Conservation (phyloP, 2,329 filamentous ascomycete species). For the Penicillium sp. region DNA sequence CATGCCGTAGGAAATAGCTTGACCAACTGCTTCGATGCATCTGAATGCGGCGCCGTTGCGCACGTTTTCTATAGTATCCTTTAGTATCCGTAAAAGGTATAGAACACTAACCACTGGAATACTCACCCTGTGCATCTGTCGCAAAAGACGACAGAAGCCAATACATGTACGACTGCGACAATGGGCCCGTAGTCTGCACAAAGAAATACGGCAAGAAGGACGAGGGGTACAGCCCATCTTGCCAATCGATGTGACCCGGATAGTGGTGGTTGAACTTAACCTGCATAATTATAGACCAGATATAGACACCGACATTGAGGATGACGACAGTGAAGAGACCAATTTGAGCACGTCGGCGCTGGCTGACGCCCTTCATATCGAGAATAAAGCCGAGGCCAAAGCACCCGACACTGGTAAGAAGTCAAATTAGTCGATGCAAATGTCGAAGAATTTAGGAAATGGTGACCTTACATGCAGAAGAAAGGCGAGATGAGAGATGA, state of each 20-base stretch:
- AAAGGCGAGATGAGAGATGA: constrained; percentile 50
- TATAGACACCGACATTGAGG: constrained; percentile 51
- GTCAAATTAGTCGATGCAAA: background rate
- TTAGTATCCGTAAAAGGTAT: constrained; percentile 5
- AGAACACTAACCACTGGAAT: background rate
- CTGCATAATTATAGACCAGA: constrained; percentile 53
- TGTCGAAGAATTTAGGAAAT: no score
- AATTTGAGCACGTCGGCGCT: constrained; percentile 47
- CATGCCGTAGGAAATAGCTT: constrained; percentile 44
- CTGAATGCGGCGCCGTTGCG: constrained; percentile 44
- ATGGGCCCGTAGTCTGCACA: constrained; percentile 44
- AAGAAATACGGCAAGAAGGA: constrained; percentile 52
- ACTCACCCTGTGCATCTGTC: constrained; percentile 40
- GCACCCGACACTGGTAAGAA: constrained; percentile 41
- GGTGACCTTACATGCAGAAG: constrained; percentile 46
- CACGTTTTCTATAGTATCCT: constrained; percentile 34
- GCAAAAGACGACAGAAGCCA: constrained; percentile 47
- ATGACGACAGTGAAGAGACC: constrained; percentile 47
- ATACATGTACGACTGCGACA: constrained; percentile 49
- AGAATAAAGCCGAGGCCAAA: constrained; percentile 51
- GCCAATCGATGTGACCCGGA: constrained; percentile 50
- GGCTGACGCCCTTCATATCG: constrained; percentile 40
- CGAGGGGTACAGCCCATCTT: constrained; percentile 42
- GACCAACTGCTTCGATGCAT: constrained; percentile 43
- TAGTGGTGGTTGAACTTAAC: constrained; percentile 37